These are phyloP conservation scores for Tuber microsphaerosporum DNA, from an alignment of 495 filamentous ascomycete species.

Conservation along the genomic window DNA sequence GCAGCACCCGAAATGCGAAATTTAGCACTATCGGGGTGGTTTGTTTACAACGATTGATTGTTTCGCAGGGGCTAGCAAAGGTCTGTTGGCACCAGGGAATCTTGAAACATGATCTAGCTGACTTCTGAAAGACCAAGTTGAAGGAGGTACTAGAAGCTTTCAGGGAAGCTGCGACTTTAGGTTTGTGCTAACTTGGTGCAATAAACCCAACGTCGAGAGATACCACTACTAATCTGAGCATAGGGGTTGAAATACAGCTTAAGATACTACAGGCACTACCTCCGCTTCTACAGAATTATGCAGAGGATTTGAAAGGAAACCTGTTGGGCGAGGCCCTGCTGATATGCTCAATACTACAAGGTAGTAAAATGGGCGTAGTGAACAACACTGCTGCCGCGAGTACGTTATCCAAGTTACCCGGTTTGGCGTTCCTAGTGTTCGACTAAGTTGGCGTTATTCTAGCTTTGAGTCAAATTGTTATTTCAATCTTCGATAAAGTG, in stretches of 20 bases:
- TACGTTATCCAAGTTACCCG: constrained; percentile 16
- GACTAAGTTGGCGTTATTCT: constrained; percentile 15
- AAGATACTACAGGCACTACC: constrained; percentile 93
- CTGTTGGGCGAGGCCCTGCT: constrained; percentile 73
- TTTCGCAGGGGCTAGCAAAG: constrained; percentile 67
- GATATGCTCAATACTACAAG: constrained; percentile 83
- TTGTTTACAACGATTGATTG: constrained; percentile 80
- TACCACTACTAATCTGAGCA: constrained; percentile 6
- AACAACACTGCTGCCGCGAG: constrained; percentile 89
- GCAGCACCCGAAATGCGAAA: constrained; percentile 77
- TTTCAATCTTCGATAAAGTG: constrained; percentile 87
- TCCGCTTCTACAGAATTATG: constrained; percentile 85
- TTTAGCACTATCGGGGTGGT: constrained; percentile 78
- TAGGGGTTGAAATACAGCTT: constrained; percentile 83
- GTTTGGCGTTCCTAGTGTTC: background rate
- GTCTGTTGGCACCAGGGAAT: constrained; percentile 36
- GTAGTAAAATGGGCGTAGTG: constrained; percentile 81
- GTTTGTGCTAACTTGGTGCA: constrained; percentile 42
- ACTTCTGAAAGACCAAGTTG: constrained; percentile 50
- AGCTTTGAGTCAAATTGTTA: constrained; percentile 83
- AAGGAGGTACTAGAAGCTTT: constrained; percentile 80
- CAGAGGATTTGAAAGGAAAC: constrained; percentile 68
- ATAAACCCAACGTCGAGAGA: background rate
- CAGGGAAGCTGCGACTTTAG: constrained; percentile 65
- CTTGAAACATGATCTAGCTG: constrained; percentile 13